Evolutionary conservation across 2,329 filamentous ascomycete genomes (phyloP).

Genomic region (Beauveria bassiana): DNA sequence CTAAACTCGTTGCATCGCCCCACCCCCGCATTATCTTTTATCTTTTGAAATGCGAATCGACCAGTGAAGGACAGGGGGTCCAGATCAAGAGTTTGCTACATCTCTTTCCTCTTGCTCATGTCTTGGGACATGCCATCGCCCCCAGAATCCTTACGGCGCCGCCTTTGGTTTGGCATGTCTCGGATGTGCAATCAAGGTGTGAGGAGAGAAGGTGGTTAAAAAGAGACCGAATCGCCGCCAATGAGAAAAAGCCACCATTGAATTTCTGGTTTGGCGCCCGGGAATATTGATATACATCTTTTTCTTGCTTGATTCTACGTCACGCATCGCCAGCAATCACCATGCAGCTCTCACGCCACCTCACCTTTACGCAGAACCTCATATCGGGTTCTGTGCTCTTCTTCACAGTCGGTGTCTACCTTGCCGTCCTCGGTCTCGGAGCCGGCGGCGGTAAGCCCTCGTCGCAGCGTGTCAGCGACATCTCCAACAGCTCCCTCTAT

Average conservation of each 20-base stretch:
- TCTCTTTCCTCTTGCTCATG: neutral
- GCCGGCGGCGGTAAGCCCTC: slow-evolving; percentile 14
- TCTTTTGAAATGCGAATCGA: neutral
- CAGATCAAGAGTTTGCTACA: neutral
- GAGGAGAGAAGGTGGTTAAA: neutral
- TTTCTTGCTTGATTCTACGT: neutral
- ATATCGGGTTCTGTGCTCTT: slow-evolving; percentile 11
- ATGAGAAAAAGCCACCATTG: neutral
- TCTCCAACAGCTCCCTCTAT: slow-evolving; percentile 9
- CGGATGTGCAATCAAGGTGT: neutral
- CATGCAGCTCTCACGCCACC: neutral
- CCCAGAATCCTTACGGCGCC: neutral
- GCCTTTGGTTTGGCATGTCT: neutral
- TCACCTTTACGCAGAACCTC: slow-evolving; percentile 10
- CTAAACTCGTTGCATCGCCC: neutral
- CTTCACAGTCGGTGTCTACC: slow-evolving; percentile 13
- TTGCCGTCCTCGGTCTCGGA: slow-evolving; percentile 14
- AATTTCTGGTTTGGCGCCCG: neutral
- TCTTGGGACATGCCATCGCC: neutral
- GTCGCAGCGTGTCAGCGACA: slow-evolving; percentile 8
- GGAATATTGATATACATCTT: neutral
- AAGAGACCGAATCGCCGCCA: neutral
- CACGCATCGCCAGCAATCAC: neutral
- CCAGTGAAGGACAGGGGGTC: neutral
- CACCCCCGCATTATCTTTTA: neutral